Evolutionary conservation across 345 rosid genomes (phyloP).

Genomic region (Geranium rotundifolium): DNA sequence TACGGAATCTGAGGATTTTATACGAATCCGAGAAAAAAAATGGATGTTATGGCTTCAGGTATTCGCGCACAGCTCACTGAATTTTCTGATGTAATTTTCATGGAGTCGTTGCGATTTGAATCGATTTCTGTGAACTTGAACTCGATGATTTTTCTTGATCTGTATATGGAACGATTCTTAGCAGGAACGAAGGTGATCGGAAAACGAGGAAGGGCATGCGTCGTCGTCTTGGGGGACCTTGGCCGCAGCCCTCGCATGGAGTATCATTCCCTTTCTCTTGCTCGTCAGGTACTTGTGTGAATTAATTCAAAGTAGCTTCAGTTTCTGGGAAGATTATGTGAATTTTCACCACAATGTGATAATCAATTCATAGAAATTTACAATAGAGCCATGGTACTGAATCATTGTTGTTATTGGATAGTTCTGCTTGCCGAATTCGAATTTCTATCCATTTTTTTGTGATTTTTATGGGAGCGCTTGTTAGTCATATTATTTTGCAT

Average conservation of each 20-base stretch:
- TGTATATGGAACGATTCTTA: neutral
- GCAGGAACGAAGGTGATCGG: conserved; percentile 19
- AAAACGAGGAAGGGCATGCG: conserved; percentile 74
- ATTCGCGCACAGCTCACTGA: neutral
- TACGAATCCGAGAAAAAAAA: neutral
- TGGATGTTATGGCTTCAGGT: neutral
- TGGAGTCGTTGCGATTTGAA: neutral
- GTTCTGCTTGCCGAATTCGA: too few relatives aligned
- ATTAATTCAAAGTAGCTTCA: neutral
- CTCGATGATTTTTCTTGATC: neutral
- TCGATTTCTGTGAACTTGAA: neutral
- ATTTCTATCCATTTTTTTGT: neutral
- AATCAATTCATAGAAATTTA: neutral
- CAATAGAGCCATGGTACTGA: too few relatives aligned
- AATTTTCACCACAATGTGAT: neutral
- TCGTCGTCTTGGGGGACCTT: conserved; percentile 87
- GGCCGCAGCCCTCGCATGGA: conserved; percentile 99
- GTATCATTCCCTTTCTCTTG: conserved; percentile 89
- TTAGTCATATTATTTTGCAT: neutral
- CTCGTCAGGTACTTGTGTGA: conserved; percentile 50
- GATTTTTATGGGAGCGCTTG: neutral
- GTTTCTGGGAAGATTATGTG: neutral
- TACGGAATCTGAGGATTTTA: neutral
- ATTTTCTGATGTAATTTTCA: neutral
- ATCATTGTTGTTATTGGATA: too few relatives aligned